phyloP scores from a whole-genome alignment of 179 eudicot genomes.

The Beta corolliflora region DNA sequence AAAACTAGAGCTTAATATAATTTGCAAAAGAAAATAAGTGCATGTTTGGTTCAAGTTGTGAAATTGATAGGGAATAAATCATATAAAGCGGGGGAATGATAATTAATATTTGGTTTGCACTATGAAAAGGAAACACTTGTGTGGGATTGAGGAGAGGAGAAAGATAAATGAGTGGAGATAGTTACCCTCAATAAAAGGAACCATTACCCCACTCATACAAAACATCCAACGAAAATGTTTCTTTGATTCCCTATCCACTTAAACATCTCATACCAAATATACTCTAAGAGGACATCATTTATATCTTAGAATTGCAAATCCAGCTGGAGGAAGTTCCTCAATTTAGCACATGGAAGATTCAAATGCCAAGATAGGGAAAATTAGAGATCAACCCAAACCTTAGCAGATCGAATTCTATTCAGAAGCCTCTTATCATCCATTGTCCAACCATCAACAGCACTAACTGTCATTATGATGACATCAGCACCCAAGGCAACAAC shows the following conservation, averaged over 20 bases:
- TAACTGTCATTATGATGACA: constrained; percentile 74
- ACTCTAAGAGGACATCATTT: not conserved
- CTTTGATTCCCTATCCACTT: too few species aligned
- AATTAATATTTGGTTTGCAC: too few species aligned
- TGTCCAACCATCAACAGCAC: constrained; percentile 97
- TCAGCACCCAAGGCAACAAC: constrained; percentile 89
- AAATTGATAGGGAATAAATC: too few species aligned
- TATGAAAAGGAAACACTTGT: too few species aligned
- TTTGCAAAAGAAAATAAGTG: not conserved
- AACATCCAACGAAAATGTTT: too few species aligned
- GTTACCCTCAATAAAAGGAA: too few species aligned
- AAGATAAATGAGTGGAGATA: too few species aligned
- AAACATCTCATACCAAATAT: too few species aligned
- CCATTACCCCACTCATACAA: too few species aligned
- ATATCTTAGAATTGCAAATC: not conserved
- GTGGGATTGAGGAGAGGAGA: too few species aligned
- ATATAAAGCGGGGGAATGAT: too few species aligned
- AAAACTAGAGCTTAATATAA: not conserved
- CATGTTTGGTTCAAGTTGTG: too few species aligned
- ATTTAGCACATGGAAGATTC: not conserved
- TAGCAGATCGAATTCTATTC: constrained; percentile 60
- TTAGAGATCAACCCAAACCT: constrained; percentile 44
- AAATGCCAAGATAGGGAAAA: not conserved
- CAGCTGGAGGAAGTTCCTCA: not conserved
- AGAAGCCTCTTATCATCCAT: constrained; percentile 72